These are phyloP conservation scores for Rhodotorula mucilaginosa DNA, from an alignment of 1,284 basidiomycete genomes.

Conservation along the genomic window DNA sequence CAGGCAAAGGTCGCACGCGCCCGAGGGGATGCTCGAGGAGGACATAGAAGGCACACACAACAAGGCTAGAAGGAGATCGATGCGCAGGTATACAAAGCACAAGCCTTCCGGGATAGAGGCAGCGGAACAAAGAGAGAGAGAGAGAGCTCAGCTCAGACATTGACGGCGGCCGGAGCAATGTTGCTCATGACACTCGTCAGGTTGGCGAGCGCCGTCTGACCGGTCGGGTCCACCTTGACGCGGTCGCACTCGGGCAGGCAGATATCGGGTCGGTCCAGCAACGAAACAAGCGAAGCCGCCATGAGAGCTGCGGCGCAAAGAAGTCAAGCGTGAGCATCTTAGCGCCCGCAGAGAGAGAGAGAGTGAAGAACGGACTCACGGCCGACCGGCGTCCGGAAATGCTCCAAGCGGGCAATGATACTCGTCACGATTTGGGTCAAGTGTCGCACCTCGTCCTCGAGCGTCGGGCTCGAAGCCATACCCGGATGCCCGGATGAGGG, in stretches of 20 bases:
- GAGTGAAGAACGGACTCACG: background rate
- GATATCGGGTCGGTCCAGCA: slow-evolving; percentile 5
- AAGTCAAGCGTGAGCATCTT: background rate
- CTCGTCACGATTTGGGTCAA: slow-evolving; percentile 1
- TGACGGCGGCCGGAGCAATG: slow-evolving; percentile 2
- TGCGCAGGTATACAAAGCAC: too few species aligned
- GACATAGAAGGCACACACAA: too few species aligned
- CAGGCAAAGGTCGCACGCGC: too few species aligned
- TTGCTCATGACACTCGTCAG: background rate
- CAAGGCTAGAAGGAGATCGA: too few species aligned
- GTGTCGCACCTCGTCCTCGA: slow-evolving; percentile 5
- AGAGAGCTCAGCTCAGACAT: background rate
- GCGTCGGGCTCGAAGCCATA: background rate
- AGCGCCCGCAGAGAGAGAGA: too few species aligned
- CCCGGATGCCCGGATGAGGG: background rate
- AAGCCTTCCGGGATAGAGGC: too few species aligned
- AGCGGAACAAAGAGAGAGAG: too few species aligned
- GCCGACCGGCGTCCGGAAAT: slow-evolving; percentile 14
- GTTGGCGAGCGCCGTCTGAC: slow-evolving; percentile 1
- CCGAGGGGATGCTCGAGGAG: too few species aligned
- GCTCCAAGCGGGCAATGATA: slow-evolving; percentile 9
- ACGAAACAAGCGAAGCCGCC: background rate
- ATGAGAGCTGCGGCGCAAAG: background rate
- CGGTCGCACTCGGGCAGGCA: slow-evolving; percentile 4
- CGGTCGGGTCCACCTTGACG: background rate